Conservation (phyloP, 345 rosid species). For the Syzygium aqueum region DNA sequence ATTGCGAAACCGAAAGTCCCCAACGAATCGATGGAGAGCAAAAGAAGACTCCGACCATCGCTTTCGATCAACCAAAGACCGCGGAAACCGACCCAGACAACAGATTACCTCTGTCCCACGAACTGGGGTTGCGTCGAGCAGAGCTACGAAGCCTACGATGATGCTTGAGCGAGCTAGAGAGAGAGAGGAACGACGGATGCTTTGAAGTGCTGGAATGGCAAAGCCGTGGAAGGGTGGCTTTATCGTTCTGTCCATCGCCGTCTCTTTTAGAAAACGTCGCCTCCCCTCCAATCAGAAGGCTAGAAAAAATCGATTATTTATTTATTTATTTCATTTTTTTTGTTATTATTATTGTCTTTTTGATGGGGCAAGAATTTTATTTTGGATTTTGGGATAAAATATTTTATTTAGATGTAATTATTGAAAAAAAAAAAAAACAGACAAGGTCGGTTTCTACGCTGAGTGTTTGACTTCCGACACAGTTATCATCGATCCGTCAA, state of each 20-base stretch:
- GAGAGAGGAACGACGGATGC: background rate
- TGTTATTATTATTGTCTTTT: background rate
- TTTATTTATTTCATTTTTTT: background rate
- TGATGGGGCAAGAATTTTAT: background rate
- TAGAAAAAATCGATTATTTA: background rate
- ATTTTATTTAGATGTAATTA: background rate
- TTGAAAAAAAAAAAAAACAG: background rate
- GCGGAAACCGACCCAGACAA: background rate
- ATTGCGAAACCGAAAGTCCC: background rate
- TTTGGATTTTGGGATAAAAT: background rate
- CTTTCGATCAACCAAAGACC: background rate
- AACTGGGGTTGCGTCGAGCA: background rate
- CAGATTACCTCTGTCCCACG: background rate
- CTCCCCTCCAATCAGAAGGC: background rate
- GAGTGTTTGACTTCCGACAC: background rate
- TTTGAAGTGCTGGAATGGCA: background rate
- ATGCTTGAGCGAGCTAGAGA: background rate
- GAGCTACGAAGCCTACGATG: background rate
- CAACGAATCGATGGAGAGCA: background rate
- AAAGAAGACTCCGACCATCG: background rate
- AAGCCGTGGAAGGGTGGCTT: background rate
- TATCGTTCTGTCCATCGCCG: background rate
- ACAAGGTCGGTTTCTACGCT: background rate
- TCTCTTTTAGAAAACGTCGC: background rate
- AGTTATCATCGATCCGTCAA: background rate